A percentile compares a stretch with the other conserved stretches of the same genome.
Evolutionary conservation across 2,329 filamentous ascomycete species (phyloP).

Genomic region (Colletotrichum cereale): DNA sequence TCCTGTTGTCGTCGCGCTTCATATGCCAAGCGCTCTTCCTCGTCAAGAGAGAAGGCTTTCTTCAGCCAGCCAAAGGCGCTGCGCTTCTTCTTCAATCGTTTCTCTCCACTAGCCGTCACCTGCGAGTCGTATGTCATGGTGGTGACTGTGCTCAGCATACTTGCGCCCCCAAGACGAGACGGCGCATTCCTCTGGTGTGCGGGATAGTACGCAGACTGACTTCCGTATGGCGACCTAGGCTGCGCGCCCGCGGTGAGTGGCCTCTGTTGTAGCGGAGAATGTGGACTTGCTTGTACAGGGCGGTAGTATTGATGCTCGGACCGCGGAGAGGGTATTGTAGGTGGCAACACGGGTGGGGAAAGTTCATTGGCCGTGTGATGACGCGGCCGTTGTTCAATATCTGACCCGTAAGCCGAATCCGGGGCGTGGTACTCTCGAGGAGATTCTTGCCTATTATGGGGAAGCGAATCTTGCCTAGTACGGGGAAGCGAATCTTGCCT

Average conservation of each 20-base stretch:
- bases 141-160: slow-evolving; percentile 68
- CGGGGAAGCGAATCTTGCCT: too few species aligned
- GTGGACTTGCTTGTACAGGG: slow-evolving; percentile 72
- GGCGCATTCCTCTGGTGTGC: slow-evolving; percentile 62
- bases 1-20: slow-evolving; percentile 66
- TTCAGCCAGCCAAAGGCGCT: slow-evolving; percentile 77
- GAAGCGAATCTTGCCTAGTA: too few species aligned
- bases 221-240: slow-evolving; percentile 41
- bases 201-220: slow-evolving; percentile 50
- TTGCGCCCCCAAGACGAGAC: slow-evolving; percentile 66
- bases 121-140: slow-evolving; percentile 58
- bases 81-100: slow-evolving; percentile 73
- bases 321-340: slow-evolving; percentile 60
- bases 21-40: slow-evolving; percentile 71
- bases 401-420: slow-evolving; percentile 63
- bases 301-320: slow-evolving; percentile 71
- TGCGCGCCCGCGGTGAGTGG: slow-evolving; percentile 65
- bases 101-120: slow-evolving; percentile 48
- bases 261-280: slow-evolving; percentile 72
- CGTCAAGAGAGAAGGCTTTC: slow-evolving; percentile 75
- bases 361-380: slow-evolving; percentile 48
- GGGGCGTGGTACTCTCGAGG: slow-evolving; percentile 45
- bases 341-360: slow-evolving; percentile 53
- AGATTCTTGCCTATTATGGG: slow-evolving; percentile 46
- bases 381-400: slow-evolving; percentile 53